phyloP scores from a whole-genome alignment of 2,329 filamentous ascomycete species.

The Scedosporium minutisporum region DNA sequence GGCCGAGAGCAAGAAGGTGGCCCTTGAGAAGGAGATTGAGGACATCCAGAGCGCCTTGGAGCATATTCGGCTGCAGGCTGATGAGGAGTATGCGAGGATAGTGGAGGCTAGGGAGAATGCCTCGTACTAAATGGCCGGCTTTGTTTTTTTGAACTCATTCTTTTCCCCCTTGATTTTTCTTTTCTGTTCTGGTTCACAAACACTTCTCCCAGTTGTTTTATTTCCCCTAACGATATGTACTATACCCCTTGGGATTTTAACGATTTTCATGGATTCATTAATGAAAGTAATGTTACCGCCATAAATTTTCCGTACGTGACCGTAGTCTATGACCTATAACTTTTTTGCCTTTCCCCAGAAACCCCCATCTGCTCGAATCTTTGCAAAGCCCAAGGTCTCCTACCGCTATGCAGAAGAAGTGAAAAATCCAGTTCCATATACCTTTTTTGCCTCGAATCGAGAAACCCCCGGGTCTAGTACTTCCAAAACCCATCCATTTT shows the following conservation, averaged over 20 bases:
- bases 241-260: background rate
- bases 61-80: constrained; percentile 30
- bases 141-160: background rate
- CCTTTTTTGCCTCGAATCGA: background rate
- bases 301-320: background rate
- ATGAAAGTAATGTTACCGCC: background rate
- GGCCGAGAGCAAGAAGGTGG: background rate
- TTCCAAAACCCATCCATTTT: background rate
- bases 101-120: constrained; percentile 16
- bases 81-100: constrained; percentile 36
- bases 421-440: background rate
- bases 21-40: constrained; percentile 25
- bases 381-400: background rate
- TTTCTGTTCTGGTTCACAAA: background rate
- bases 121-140: background rate
- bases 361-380: background rate
- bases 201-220: background rate
- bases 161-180: background rate
- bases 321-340: background rate
- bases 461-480: background rate
- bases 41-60: constrained; percentile 27
- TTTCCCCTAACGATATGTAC: background rate
- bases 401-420: background rate
- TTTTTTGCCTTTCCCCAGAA: background rate
- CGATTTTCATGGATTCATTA: background rate